A percentile compares a stretch with the other conserved stretches of the same genome.
Conservation (phyloP, 495 filamentous ascomycete species). For the Lophiotrema nucula region DNA sequence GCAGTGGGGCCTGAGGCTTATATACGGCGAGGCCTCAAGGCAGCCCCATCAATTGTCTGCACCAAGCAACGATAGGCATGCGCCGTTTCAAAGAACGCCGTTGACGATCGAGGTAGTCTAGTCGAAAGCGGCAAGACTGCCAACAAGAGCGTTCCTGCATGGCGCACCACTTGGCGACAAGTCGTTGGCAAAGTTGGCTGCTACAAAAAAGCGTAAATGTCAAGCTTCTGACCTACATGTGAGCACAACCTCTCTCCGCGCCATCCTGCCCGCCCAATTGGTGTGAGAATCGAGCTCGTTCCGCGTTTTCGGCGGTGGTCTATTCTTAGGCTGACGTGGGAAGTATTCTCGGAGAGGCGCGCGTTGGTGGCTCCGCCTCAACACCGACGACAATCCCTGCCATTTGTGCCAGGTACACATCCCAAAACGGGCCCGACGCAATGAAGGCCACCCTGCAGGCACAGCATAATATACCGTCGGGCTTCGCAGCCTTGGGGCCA, state of each 20-base stretch:
- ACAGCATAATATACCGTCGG: conserved; percentile 28
- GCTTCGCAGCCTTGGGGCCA: conserved; percentile 12
- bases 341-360: conserved; percentile 9
- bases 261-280: not conserved
- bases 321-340: conserved; percentile 34
- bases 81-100: conserved; percentile 15
- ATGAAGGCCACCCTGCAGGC: conserved; percentile 25
- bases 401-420: conserved; percentile 11
- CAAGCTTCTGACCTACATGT: conserved; percentile 24
- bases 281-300: not conserved
- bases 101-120: too few species aligned
- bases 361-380: conserved; percentile 24
- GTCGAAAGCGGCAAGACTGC: too few species aligned
- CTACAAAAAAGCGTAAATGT: not conserved
- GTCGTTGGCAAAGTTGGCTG: not conserved
- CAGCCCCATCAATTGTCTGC: not conserved
- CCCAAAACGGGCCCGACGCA: conserved; percentile 22
- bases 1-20: not conserved
- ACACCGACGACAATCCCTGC: conserved; percentile 18
- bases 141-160: too few species aligned
- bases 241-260: not conserved
- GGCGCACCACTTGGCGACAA: conserved; percentile 6
- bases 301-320: not conserved
- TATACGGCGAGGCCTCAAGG: conserved; percentile 1
- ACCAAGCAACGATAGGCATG: not conserved